Percentiles rank a stretch among this genome's conserved stretches.
phyloP scores from a whole-genome alignment of 2,329 filamentous ascomycete genomes.

The Diplodia scrobiculata region DNA sequence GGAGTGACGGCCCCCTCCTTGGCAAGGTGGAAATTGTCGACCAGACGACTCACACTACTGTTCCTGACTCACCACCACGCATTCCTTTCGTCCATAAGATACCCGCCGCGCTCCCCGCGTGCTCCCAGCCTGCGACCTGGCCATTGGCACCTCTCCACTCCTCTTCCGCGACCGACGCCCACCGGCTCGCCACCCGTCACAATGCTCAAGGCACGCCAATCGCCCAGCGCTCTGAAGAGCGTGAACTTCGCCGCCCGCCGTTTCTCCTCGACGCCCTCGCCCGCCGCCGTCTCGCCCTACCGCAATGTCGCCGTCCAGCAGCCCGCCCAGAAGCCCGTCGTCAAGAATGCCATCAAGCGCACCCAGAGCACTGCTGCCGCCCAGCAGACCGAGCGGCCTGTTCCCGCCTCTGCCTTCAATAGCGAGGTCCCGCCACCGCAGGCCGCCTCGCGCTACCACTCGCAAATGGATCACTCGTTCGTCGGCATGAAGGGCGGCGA shows the following conservation, averaged over 20 bases:
- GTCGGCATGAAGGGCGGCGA: slow-evolving; percentile 93
- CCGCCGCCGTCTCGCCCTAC: slow-evolving; percentile 51
- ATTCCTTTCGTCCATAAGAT: slow-evolving; percentile 23
- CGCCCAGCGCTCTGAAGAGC: slow-evolving; percentile 45
- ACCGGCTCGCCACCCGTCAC: slow-evolving; percentile 30
- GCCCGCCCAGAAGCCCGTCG: slow-evolving; percentile 31
- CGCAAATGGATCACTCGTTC: slow-evolving; percentile 64
- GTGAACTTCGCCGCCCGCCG: slow-evolving; percentile 46
- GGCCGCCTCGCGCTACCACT: slow-evolving; percentile 47
- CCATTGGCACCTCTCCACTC: slow-evolving; percentile 23
- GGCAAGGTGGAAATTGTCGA: slow-evolving; percentile 21
- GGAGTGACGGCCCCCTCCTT: slow-evolving; percentile 5
- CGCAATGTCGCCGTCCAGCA: slow-evolving; percentile 40
- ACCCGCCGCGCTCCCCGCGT: slow-evolving; percentile 8
- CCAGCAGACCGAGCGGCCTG: slow-evolving; percentile 44
- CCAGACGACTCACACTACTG: background rate
- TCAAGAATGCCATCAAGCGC: slow-evolving; percentile 47
- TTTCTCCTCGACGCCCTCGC: slow-evolving; percentile 47
- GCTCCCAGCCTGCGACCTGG: slow-evolving; percentile 1
- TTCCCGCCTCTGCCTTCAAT: slow-evolving; percentile 55
- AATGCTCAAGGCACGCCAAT: slow-evolving; percentile 42
- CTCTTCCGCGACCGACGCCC: slow-evolving; percentile 18
- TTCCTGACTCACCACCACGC: slow-evolving; percentile 27
- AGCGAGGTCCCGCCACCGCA: slow-evolving; percentile 52
- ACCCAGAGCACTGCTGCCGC: slow-evolving; percentile 50